Percentiles rank a stretch among this genome's conserved stretches.
phyloP scores from a whole-genome alignment of 2,329 filamentous ascomycete species.

The Talaromyces sp. region DNA sequence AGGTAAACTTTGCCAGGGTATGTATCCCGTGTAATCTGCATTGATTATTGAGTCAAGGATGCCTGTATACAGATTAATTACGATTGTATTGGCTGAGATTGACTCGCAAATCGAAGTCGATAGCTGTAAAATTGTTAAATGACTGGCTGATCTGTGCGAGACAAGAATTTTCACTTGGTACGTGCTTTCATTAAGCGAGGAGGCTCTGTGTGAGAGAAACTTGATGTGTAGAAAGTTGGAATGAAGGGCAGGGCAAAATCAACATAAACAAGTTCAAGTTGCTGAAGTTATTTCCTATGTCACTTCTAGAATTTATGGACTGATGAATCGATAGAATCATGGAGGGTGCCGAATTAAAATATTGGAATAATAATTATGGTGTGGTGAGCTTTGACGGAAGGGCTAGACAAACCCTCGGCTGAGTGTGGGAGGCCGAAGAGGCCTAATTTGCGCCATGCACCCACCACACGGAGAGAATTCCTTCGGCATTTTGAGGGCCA shows the following conservation, averaged over 20 bases:
- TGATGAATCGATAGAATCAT: neutral
- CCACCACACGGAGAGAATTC: neutral
- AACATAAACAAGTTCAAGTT: neutral
- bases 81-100: constrained; percentile 3
- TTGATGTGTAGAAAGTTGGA: neutral
- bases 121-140: constrained; percentile 11
- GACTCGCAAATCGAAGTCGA: constrained; percentile 3
- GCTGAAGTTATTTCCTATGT: neutral
- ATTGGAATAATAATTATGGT: neutral
- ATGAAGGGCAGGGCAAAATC: neutral
- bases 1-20: neutral
- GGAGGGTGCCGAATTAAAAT: neutral
- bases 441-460: neutral
- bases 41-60: constrained; percentile 5
- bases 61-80: neutral
- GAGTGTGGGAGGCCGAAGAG: neutral
- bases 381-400: constrained; percentile 1
- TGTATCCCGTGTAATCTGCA: neutral
- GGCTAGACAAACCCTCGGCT: constrained; percentile 4
- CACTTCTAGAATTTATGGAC: neutral
- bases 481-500: neutral
- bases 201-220: neutral
- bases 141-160: constrained; percentile 15
- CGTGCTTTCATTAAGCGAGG: constrained; percentile 15
- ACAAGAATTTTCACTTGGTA: constrained; percentile 13